Conservation (phyloP, 768 basidiomycete species). For the Scleroderma bovista region DNA sequence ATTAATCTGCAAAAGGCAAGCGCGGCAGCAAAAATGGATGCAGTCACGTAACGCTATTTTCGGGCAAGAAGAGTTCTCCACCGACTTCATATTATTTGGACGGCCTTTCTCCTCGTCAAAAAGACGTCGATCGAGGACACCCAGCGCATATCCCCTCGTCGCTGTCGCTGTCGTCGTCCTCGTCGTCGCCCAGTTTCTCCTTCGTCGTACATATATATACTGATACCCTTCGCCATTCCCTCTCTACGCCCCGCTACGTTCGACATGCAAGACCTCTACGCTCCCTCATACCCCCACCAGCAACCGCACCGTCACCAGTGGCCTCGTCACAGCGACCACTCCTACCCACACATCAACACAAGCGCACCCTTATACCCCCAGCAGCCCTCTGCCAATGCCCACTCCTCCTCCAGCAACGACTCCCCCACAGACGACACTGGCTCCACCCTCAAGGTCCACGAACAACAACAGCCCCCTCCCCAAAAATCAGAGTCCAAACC, state of each 20-base stretch:
- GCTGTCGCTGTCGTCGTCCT: slow-evolving; percentile 13
- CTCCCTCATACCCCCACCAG: slow-evolving; percentile 30
- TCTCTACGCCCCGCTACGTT: slow-evolving; percentile 37
- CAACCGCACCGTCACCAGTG: slow-evolving; percentile 38
- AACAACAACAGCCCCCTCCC: slow-evolving; percentile 42
- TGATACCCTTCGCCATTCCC: slow-evolving; percentile 28
- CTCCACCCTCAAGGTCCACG: slow-evolving; percentile 27
- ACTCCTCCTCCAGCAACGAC: slow-evolving; percentile 36
- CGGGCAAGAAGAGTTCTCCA: slow-evolving; percentile 36
- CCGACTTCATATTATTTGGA: slow-evolving; percentile 34
- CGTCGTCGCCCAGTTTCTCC: slow-evolving; percentile 24
- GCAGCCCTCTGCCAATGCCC: slow-evolving; percentile 30
- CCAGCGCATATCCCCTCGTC: slow-evolving; percentile 19
- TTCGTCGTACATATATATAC: slow-evolving; percentile 23
- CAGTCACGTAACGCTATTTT: slow-evolving; percentile 31
- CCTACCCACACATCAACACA: slow-evolving; percentile 30
- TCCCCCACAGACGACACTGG: slow-evolving; percentile 39
- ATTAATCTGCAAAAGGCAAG: slow-evolving; percentile 18
- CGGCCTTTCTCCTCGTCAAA: slow-evolving; percentile 10
- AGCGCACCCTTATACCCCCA: slow-evolving; percentile 31
- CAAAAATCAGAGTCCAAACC: slow-evolving; percentile 74
- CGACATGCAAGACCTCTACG: slow-evolving; percentile 46
- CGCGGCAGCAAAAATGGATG: slow-evolving; percentile 27
- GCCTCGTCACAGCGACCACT: slow-evolving; percentile 29
- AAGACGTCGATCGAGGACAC: slow-evolving; percentile 25